A percentile compares a stretch with the other conserved stretches of the same genome.
phyloP scores from a whole-genome alignment of 768 basidiomycete genomes.

The Termitomyces sp. region DNA sequence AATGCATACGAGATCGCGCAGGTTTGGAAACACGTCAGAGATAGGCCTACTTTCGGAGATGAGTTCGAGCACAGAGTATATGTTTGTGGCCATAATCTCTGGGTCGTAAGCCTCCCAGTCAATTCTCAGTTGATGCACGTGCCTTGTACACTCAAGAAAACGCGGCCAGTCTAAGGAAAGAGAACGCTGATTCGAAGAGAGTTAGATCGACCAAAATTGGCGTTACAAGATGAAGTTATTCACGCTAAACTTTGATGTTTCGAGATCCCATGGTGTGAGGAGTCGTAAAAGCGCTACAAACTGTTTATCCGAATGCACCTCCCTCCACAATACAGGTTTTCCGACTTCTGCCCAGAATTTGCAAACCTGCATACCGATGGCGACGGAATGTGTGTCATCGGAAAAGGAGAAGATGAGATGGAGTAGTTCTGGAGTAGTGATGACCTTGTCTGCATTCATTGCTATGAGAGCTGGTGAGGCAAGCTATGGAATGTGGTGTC shows the following conservation, averaged over 20 bases:
- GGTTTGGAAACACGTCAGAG: no score
- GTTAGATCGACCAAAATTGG: not conserved
- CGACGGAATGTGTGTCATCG: not conserved
- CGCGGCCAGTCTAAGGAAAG: not conserved
- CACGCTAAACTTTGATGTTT: not conserved
- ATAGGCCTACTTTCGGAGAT: no score
- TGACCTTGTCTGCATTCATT: not conserved
- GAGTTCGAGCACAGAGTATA: not conserved
- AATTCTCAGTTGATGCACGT: not conserved
- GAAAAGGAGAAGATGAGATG: not conserved
- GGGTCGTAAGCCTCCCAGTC: not conserved
- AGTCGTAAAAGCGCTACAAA: not conserved
- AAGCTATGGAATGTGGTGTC: no score
- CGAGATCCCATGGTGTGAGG: not conserved
- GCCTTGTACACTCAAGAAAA: not conserved
- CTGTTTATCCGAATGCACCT: not conserved
- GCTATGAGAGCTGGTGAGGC: no score
- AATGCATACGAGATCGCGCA: not conserved
- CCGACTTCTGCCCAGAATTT: not conserved
- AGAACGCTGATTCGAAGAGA: not conserved
- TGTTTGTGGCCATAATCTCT: not conserved
- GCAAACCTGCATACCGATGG: not conserved
- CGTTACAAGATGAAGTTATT: not conserved
- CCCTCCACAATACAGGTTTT: not conserved
- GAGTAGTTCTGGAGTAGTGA: not conserved